phyloP scores from a whole-genome alignment of 192 early-diverging fungal species.

The Coemansia sp. region DNA sequence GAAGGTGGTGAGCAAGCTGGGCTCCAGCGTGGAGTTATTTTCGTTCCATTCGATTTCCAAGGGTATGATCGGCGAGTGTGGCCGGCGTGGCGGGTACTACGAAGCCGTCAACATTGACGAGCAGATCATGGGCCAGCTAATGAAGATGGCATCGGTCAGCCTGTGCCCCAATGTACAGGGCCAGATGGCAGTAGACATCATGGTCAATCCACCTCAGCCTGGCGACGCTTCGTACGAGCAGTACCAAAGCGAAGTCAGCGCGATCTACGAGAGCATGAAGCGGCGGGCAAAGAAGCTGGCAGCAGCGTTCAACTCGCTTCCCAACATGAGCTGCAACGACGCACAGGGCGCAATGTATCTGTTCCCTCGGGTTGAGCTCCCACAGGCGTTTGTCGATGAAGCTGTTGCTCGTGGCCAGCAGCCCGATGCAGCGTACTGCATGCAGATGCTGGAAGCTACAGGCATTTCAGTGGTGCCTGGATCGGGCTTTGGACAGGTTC shows the following conservation, averaged over 20 bases:
- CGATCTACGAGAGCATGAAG: conserved; percentile 76
- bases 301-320: conserved; percentile 74
- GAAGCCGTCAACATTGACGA: conserved; percentile 83
- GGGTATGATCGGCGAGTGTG: conserved; percentile 98
- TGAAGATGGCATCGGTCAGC: conserved; percentile 90
- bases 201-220: conserved; percentile 84
- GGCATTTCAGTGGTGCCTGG: conserved; percentile 97
- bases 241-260: conserved; percentile 70
- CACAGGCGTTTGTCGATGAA: conserved; percentile 72
- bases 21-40: conserved; percentile 78
- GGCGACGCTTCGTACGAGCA: conserved; percentile 75
- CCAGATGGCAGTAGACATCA: conserved; percentile 91
- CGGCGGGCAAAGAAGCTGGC: conserved; percentile 76
- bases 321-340: conserved; percentile 79
- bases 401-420: conserved; percentile 67
- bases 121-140: conserved; percentile 75
- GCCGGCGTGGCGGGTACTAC: conserved; percentile 95
- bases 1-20: conserved; percentile 83
- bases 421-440: conserved; percentile 87
- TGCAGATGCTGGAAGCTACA: conserved; percentile 89
- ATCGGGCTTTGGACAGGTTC: conserved; percentile 86
- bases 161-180: conserved; percentile 95
- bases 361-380: conserved; percentile 80
- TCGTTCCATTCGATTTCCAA: conserved; percentile 97
- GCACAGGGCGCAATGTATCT: conserved; percentile 97